phyloP scores from a whole-genome alignment of 2,329 filamentous ascomycete species.

The Aspergillus fischeri region DNA sequence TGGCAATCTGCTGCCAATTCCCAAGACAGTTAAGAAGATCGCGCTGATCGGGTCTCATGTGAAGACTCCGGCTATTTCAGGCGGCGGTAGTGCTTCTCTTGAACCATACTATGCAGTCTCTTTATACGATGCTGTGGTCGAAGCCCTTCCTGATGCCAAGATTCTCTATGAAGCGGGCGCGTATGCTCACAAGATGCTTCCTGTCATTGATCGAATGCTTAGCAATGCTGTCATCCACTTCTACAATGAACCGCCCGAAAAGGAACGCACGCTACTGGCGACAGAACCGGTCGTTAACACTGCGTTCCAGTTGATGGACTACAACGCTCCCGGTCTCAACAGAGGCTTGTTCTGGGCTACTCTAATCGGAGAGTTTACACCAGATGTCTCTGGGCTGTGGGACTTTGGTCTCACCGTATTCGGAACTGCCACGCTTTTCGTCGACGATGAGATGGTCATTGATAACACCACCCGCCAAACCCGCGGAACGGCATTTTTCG shows the following conservation, averaged over 20 bases:
- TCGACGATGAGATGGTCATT: constrained; percentile 56
- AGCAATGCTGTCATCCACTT: constrained; percentile 23
- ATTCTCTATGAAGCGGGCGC: constrained; percentile 17
- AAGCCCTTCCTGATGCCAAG: constrained; percentile 11
- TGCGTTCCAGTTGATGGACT: constrained; percentile 34
- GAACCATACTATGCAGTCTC: constrained; percentile 32
- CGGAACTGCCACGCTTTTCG: constrained; percentile 58
- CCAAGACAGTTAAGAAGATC: constrained; percentile 11
- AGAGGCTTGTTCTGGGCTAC: constrained; percentile 48
- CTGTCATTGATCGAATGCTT: constrained; percentile 25
- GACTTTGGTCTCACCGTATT: constrained; percentile 60
- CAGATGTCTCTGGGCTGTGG: constrained; percentile 53
- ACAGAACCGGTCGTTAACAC: constrained; percentile 26
- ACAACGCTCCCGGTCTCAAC: constrained; percentile 25
- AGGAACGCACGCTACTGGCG: constrained; percentile 16
- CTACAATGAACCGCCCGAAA: constrained; percentile 16
- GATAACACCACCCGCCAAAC: constrained; percentile 59
- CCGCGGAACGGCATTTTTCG: constrained; percentile 59
- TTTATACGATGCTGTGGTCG: constrained; percentile 27
- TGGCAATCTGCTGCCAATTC: constrained; percentile 15
- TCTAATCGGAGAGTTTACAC: constrained; percentile 52
- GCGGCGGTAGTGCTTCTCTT: constrained; percentile 32
- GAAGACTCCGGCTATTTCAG: constrained; percentile 31
- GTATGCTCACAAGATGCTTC: constrained; percentile 32
- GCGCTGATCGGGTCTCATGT: constrained; percentile 31